Evolutionary conservation across 1,284 basidiomycete species (phyloP).

Genomic region (Phellinidium pouzarii): DNA sequence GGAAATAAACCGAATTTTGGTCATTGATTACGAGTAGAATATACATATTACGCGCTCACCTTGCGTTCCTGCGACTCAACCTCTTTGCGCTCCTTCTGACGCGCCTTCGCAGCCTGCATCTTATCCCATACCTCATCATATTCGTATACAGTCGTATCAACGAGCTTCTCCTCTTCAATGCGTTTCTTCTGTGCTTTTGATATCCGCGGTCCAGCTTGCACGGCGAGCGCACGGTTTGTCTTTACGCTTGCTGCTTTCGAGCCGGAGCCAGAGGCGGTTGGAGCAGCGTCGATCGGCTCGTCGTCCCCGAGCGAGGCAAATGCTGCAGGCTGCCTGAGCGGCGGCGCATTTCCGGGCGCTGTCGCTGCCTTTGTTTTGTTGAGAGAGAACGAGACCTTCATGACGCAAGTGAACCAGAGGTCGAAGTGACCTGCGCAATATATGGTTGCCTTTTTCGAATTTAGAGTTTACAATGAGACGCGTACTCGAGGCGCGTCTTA

Average conservation of each 20-base stretch:
- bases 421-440: background rate
- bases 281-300: constrained; percentile 44
- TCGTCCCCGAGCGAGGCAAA: constrained; percentile 63
- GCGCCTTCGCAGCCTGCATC: constrained; percentile 83
- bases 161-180: constrained; percentile 68
- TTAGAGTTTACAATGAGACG: constrained; percentile 7
- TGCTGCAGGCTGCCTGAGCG: constrained; percentile 53
- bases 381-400: constrained; percentile 81
- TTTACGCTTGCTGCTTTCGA: constrained; percentile 36
- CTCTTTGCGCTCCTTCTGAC: constrained; percentile 71
- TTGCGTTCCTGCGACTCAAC: constrained; percentile 67
- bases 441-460: constrained; percentile 2
- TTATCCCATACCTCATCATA: constrained; percentile 96
- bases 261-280: constrained; percentile 34
- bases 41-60: constrained; percentile 35
- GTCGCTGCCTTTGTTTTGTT: constrained; percentile 46
- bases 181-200: constrained; percentile 58
- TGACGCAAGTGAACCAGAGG: constrained; percentile 25
- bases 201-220: constrained; percentile 34
- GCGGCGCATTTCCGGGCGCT: constrained; percentile 44
- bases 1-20: background rate
- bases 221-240: constrained; percentile 15
- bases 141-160: constrained; percentile 85
- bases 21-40: background rate
- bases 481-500: constrained; percentile 3